Base-by-base conservation (phyloP, 371 early-diverging fungal species). In the Mucor saturninus region DNA sequence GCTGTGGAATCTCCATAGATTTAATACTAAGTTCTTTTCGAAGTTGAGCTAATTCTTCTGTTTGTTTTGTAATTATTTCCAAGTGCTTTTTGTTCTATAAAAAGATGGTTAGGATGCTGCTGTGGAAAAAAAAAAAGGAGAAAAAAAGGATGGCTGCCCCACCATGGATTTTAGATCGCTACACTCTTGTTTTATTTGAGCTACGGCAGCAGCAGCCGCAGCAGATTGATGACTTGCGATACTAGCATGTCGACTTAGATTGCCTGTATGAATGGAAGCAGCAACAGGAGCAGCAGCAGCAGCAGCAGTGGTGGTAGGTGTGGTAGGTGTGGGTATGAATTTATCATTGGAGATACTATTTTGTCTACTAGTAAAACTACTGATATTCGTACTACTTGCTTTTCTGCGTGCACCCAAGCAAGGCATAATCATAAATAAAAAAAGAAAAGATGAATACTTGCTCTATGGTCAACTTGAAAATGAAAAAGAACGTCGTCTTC, bases 381-480 rank as follows among this genome's bases (percentile, higher is more conserved):
- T 50, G 13, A 52, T 10, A 15, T 9, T 60, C 2, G 21, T 51
- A n/a, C 26, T 49, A 29, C 39, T 64, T 6, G 65, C 29, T 51
- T 65, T 70, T 46, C 59, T 65, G 51, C 70, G 54, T 13, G 70
- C 50, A 28, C 70, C 70, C 45, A 70, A 51, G 51, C 70, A 70
- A 58, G 59, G 66, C 70, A 70, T 67, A 28, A n/a, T 42, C 50
- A 40, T n/a, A n/a, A 58, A 52, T 35, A 52, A 52, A 56, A 29
- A 32, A 48, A 14, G 48, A 54, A 32, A 53, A 58, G n/a, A 42
- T 21, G 50, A 15, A 13, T 93, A 89, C 59, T 81, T 96, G 69
- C 84, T 97, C 45, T 93, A 94, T 70, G 88, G 89, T 26, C 89
- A 94, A 74, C 73, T 97, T 58, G 95, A 97, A 76, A 76, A 77